Percentiles rank a stretch among this genome's conserved stretches.
Evolutionary conservation across 495 filamentous ascomycete species (phyloP).

Genomic region (Neurospora sp.): DNA sequence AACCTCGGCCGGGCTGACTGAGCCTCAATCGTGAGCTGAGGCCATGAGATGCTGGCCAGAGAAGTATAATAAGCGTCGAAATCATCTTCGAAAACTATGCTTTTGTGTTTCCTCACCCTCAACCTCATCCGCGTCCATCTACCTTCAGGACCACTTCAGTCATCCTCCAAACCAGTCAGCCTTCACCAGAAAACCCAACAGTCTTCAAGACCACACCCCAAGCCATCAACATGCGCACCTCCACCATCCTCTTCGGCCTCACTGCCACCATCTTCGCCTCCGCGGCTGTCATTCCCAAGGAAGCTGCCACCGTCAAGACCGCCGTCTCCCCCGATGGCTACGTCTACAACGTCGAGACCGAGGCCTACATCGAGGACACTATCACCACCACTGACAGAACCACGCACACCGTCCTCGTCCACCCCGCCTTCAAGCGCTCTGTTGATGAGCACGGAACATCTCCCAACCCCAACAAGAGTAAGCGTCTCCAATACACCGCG

Average conservation of each 20-base stretch:
- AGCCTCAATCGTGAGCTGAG: background rate
- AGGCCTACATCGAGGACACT: background rate
- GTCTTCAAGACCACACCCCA: background rate
- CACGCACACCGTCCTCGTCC: background rate
- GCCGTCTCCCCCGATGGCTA: background rate
- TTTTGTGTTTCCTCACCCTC: background rate
- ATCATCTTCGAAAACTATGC: background rate
- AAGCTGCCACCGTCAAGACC: background rate
- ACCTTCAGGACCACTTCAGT: background rate
- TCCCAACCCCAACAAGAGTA: background rate
- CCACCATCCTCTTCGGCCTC: background rate
- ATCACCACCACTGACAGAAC: background rate
- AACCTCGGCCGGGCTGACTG: background rate
- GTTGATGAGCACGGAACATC: background rate
- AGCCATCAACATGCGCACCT: background rate
- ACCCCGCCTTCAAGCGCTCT: background rate
- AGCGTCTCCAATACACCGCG: background rate
- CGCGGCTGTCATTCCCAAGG: background rate
- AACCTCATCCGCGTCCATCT: background rate
- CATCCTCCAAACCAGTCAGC: background rate
- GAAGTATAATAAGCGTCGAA: background rate
- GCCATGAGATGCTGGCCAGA: background rate
- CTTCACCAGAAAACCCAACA: background rate
- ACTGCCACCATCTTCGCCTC: background rate
- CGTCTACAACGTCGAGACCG: background rate